Percentiles rank a stretch among this genome's conserved stretches.
Evolutionary conservation across 1,284 basidiomycete species (phyloP).

Genomic region (Trametes pubescens): DNA sequence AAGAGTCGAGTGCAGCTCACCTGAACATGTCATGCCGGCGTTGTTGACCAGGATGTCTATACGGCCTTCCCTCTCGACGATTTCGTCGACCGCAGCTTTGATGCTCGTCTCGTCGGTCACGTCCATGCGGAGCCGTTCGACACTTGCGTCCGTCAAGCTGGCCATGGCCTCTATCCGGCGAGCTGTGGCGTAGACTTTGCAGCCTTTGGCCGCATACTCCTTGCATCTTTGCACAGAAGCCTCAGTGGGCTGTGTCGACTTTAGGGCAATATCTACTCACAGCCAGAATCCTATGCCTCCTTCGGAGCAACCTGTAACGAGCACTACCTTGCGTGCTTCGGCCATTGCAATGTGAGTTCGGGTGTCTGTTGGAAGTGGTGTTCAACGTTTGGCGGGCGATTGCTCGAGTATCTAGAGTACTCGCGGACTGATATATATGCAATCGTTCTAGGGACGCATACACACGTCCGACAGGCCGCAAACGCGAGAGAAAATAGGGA

Average conservation of each 20-base stretch:
- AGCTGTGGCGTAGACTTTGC: constrained; percentile 50
- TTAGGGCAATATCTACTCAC: not conserved
- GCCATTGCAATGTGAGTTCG: not conserved
- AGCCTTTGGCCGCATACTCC: constrained; percentile 43
- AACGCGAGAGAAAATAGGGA: not conserved
- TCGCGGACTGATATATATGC: too few species aligned
- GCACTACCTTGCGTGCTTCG: constrained; percentile 1
- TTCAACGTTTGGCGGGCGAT: too few species aligned
- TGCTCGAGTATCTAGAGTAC: too few species aligned
- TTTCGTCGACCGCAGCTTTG: constrained; percentile 32
- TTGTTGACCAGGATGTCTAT: constrained; percentile 43
- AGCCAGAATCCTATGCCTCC: constrained; percentile 12
- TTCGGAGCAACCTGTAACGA: constrained; percentile 14
- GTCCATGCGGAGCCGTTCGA: constrained; percentile 41
- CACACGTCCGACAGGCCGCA: too few species aligned
- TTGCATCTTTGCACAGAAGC: constrained; percentile 38
- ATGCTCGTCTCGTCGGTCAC: constrained; percentile 42
- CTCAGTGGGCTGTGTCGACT: too few species aligned
- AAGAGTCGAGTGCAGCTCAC: constrained; percentile 27
- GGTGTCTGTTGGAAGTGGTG: too few species aligned
- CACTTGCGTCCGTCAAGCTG: constrained; percentile 36
- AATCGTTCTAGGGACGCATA: too few species aligned
- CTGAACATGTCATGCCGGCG: constrained; percentile 40
- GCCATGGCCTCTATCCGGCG: constrained; percentile 45
- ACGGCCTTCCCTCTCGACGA: constrained; percentile 37